A percentile compares a stretch with the other conserved stretches of the same genome.
phyloP scores from a whole-genome alignment of 306 rosid genomes.

The cucumber (Cucumis sativus) region Cucumber_9930_V3 NC_026660.2:6318001-6318500 shows the following conservation, averaged over 20 bases:
- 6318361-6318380: conserved; percentile 58
- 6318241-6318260: conserved; percentile 31
- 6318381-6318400: conserved; percentile 28
- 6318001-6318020: conserved; percentile 24
- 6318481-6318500: conserved; percentile 59
- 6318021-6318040: conserved; percentile 47
- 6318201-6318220: conserved; percentile 52
- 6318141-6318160: conserved; percentile 66
- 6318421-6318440: conserved; percentile 27
- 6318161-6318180: conserved; percentile 61
- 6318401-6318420: conserved; percentile 72
- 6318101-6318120: conserved; percentile 84
- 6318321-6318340: conserved; percentile 38
- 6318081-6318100: conserved; percentile 38
- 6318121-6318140: conserved; percentile 95
- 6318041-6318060: conserved; percentile 68
- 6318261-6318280: conserved; percentile 42
- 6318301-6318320: conserved; percentile 60
- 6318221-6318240: conserved; percentile 74
- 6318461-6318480: conserved; percentile 28
- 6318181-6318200: conserved; percentile 61
- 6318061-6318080: conserved; percentile 46
- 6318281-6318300: conserved; percentile 81
- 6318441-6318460: conserved; percentile 32
- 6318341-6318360: conserved; percentile 26